Conservation (phyloP, 768 basidiomycete species). For the Suillus variegatus region DNA sequence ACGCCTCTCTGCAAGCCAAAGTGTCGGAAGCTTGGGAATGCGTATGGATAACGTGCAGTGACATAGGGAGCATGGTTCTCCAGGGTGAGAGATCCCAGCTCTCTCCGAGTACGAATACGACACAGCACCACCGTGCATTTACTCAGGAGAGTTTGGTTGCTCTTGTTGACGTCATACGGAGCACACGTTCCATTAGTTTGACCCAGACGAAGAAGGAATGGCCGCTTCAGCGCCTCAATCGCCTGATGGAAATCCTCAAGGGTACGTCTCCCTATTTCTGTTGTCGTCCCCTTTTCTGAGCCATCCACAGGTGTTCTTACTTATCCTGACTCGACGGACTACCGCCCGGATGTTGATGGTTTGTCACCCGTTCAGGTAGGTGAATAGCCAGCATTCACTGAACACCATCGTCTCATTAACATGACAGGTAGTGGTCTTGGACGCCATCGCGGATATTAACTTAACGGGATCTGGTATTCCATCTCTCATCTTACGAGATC, state of each 20-base stretch:
- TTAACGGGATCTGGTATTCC: conserved; percentile 60
- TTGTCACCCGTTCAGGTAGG: conserved; percentile 79
- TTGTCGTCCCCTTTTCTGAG: neutral
- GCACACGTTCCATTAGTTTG: conserved; percentile 53
- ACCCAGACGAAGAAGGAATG: conserved; percentile 55
- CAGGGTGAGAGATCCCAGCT: conserved; percentile 22
- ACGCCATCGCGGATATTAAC: conserved; percentile 68
- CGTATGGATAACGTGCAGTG: conserved; percentile 71
- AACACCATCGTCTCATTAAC: conserved; percentile 11
- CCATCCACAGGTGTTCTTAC: conserved; percentile 62
- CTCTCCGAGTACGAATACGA: conserved; percentile 16
- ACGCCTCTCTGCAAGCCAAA: conserved; percentile 32
- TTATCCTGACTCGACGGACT: conserved; percentile 82
- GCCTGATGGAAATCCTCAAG: conserved; percentile 80
- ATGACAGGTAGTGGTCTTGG: conserved; percentile 66
- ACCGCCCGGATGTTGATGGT: conserved; percentile 83
- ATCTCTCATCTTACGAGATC: conserved; percentile 77
- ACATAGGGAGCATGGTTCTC: conserved; percentile 58
- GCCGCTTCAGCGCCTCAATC: conserved; percentile 60
- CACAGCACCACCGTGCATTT: conserved; percentile 15
- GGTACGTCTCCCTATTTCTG: conserved; percentile 36
- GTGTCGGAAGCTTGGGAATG: conserved; percentile 55
- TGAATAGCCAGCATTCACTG: neutral
- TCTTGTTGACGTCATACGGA: conserved; percentile 71
- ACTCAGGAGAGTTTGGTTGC: conserved; percentile 83